A percentile compares a stretch with the other conserved stretches of the same genome.
phyloP scores from a whole-genome alignment of 139 green algal species.

The Coelastrella sp. region DNA sequence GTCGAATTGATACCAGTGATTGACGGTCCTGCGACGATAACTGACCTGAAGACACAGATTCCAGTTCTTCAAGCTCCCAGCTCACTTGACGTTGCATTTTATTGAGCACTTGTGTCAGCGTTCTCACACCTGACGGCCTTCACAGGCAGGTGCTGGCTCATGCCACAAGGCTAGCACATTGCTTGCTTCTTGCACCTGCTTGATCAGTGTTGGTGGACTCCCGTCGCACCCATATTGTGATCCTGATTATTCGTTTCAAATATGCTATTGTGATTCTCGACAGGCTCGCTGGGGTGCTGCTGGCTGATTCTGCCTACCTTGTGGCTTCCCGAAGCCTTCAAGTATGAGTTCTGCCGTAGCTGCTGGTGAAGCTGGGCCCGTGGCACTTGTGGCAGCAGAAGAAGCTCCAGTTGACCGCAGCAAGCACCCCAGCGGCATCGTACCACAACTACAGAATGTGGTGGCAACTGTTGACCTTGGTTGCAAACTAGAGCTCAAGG shows the following conservation, averaged over 20 bases:
- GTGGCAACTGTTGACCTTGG: slow-evolving; percentile 97
- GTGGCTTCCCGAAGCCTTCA: background rate
- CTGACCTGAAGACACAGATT: too few species aligned
- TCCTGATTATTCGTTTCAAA: background rate
- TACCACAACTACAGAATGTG: slow-evolving; percentile 95
- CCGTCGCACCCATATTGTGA: background rate
- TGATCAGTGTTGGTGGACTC: background rate
- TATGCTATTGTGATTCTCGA: background rate
- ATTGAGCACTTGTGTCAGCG: too few species aligned
- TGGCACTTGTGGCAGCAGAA: background rate
- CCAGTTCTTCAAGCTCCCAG: too few species aligned
- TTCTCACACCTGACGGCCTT: too few species aligned
- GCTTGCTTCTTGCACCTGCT: too few species aligned
- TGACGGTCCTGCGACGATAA: too few species aligned
- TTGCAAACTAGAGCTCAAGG: slow-evolving; percentile 95
- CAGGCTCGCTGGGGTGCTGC: slow-evolving; percentile 1
- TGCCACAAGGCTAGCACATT: too few species aligned
- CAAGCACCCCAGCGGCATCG: slow-evolving; percentile 91
- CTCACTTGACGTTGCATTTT: too few species aligned
- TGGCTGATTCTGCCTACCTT: slow-evolving; percentile 6
- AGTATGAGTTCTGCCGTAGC: background rate
- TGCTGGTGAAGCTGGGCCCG: slow-evolving; percentile 4
- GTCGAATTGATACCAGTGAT: too few species aligned
- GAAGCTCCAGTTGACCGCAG: slow-evolving; percentile 69
- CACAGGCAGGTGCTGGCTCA: too few species aligned